Evolutionary conservation across 345 rosid genomes (phyloP).

Genomic region (Carallia brachiata): DNA sequence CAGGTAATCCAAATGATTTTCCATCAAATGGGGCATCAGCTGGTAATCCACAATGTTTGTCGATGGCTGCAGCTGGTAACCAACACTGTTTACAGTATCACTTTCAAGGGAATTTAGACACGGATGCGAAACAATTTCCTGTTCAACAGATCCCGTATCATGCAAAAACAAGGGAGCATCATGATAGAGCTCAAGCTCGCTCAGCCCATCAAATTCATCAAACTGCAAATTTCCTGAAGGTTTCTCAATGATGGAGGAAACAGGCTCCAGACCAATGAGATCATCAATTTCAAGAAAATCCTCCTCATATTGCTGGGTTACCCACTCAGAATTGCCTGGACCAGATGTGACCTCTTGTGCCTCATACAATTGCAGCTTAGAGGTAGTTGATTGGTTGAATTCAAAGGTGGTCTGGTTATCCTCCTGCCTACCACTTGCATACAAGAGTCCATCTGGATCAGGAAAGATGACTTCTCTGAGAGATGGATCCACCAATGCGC

Average conservation of each 20-base stretch:
- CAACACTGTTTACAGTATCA: conserved; percentile 29
- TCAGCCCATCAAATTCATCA: conserved; percentile 39
- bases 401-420: conserved; percentile 30
- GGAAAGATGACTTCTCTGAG: conserved; percentile 28
- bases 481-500: conserved; percentile 38
- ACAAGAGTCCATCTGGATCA: conserved; percentile 15
- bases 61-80: conserved; percentile 18
- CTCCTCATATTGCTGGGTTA: conserved; percentile 21
- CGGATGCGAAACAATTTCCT: conserved; percentile 18
- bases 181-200: conserved; percentile 44
- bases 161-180: conserved; percentile 50
- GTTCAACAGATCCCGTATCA: conserved; percentile 41
- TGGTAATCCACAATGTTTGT: conserved; percentile 22
- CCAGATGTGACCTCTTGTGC: conserved; percentile 40
- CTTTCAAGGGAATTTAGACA: conserved; percentile 13
- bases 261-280: conserved; percentile 47
- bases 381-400: conserved; percentile 31
- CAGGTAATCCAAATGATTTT: background rate
- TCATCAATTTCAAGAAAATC: conserved; percentile 85
- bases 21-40: conserved; percentile 24
- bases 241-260: conserved; percentile 15
- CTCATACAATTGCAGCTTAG: conserved; percentile 30
- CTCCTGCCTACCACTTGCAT: conserved; percentile 15
- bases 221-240: conserved; percentile 28
- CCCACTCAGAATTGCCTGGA: conserved; percentile 18